Evolutionary conservation across 2,329 filamentous ascomycete species (phyloP), one percentile per base, ranked within the genome.

Genomic region (Neodidymelliopsis sp.): DNA sequence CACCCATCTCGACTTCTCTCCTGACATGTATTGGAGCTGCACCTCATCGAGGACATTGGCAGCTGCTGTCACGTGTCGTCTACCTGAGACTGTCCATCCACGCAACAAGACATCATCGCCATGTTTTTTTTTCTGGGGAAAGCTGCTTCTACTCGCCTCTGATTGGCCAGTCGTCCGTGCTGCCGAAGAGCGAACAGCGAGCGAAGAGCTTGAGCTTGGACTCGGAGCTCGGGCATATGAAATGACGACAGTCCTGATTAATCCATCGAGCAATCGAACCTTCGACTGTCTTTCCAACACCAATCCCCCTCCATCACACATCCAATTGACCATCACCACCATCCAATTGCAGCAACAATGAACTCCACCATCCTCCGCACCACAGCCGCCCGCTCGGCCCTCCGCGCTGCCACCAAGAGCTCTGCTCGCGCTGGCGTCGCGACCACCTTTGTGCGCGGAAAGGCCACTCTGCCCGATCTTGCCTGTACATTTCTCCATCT

Each of bases 401-500:
- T 93, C 55, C 84, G 89, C 67, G 83, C 87, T 60, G 83, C 84
- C 67, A 79, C 84, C 50, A 84, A 83, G 71, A 81, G 82, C 56
- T 76, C 80, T 47, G 71, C 74, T 66, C 81, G 84, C 64, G 84
- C 86, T 68, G 79, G 81, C 51, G 79, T 89, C 69, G 85, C 87
- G 59, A 87, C 87, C 64, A 88, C 83, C 71, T 95, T 95, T 69
- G 82, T 87, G 63, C 87, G 91, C 67, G 86, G 85, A 77, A 97
- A 97, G 81, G 93, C 90, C 41, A 96, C 92, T 30, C 88, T 99
- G 30, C 94, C 94, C 57, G 92, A 97, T 69, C 86, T 97, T 10
- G 72, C 84, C 65, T 91, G 88, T 90, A 81, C 56, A 83, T 38
- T 13, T 8, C n/a, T 2, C 15, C 19, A 7, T 10, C 15, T 22